Evolutionary conservation across 331 rosid genomes (phyloP), one percentile per base, ranked within the genome.

Genomic region (Pyrus hybrid): DNA sequence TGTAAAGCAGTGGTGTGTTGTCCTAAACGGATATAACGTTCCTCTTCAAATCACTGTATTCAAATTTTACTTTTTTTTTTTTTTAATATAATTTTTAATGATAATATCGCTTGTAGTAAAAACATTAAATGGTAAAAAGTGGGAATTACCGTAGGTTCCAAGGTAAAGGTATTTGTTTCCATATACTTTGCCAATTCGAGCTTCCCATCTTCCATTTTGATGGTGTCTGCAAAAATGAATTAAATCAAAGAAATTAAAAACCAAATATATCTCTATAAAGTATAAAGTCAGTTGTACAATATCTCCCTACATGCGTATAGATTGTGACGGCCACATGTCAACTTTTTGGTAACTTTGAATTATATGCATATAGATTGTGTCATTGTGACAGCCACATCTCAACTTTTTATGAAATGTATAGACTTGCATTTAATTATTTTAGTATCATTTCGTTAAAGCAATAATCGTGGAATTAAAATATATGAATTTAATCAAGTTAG

Each of bases 141-240:
- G 47, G 7, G 63, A 33, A 80, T 84, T 88, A 93, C 98, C 98
- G 10, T 80, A 93, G 37, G 98, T 93, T 83, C 98, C 98, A 67
- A 93, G 92, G 79, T 93, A 93, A 63, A 93, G 91, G 77, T 93
- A 93, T 76, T 93, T 93, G 87, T 93, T 93, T 82, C 97, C 97
- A 13, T 88, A 87, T 13, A 89, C 98, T 65, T 96, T 88, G 67
- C 97, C 98, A 57, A 93, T 93, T 56, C 98, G 82, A 71, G 98
- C 98, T 79, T 93, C 98, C 98, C 98, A 93, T 86, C 96, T 85
- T 84, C 98, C 98, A 74, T 93, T 93, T 67, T 93, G 97, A 76
- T 93, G 98, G 73, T 93, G 98, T 77, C 98, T 93, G 72, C 51
- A 79, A 67, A 78, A 68, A 71, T 51, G 21, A 62, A 62, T 76